These are phyloP conservation scores for Cyathus striatus DNA, from an alignment of 768 basidiomycete genomes.

Conservation along the genomic window DNA sequence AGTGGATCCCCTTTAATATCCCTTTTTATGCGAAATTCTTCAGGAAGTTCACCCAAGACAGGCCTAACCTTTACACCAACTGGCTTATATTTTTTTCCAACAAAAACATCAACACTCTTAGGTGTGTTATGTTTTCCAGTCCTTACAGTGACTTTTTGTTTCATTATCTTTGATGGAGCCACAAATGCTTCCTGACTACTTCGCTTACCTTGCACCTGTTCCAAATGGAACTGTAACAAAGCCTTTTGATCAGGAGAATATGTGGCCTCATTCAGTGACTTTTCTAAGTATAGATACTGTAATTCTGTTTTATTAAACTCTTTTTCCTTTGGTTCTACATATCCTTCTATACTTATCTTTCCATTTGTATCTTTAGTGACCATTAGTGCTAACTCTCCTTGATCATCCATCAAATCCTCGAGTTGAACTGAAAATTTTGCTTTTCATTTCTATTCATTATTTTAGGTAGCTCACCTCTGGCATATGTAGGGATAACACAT, in stretches of 20 bases:
- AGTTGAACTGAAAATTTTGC: slow-evolving; percentile 8
- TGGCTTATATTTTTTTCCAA: slow-evolving; percentile 22
- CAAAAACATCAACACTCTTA: slow-evolving; percentile 1
- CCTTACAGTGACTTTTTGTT: neutral
- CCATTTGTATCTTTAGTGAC: neutral
- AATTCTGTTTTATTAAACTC: neutral
- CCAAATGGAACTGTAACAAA: neutral
- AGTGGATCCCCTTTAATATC: slow-evolving; percentile 22
- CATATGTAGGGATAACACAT: slow-evolving; percentile 9
- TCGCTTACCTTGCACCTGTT: neutral
- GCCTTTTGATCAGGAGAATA: neutral
- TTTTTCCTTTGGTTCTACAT: neutral
- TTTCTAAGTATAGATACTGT: neutral
- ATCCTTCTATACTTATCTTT: neutral
- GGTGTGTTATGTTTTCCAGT: neutral
- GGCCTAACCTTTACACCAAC: slow-evolving; percentile 21
- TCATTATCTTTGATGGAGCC: neutral
- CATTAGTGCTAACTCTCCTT: slow-evolving; percentile 10
- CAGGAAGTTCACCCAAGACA: slow-evolving; percentile 12
- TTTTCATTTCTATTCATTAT: neutral
- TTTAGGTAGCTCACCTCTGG: slow-evolving; percentile 3
- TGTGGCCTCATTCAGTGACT: neutral
- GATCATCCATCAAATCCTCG: slow-evolving; percentile 7
- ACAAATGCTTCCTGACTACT: neutral
- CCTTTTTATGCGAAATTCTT: slow-evolving; percentile 16